Percentiles rank a stretch among this genome's conserved stretches.
phyloP scores from a whole-genome alignment of 208 protist genomes.

The Eutreptiella sp. region DNA sequence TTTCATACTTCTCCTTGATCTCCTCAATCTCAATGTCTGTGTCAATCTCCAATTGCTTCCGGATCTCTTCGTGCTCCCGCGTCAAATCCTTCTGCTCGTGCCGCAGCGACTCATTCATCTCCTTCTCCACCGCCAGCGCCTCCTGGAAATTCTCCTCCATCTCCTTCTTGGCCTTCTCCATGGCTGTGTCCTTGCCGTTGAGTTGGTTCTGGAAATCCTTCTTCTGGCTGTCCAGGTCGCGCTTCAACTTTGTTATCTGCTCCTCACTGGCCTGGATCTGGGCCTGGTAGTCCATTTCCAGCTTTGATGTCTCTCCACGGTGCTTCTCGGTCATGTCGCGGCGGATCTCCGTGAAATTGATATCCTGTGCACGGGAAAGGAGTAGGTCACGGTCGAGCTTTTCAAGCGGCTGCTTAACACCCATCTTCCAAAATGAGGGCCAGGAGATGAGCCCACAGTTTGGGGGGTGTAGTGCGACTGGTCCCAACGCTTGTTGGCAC shows the following conservation, averaged over 20 bases:
- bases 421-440: too few relatives aligned
- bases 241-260: constrained; percentile 58
- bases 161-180: constrained; percentile 36
- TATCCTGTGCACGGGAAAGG: constrained; percentile 42
- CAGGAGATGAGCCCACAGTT: too few relatives aligned
- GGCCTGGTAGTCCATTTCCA: constrained; percentile 71
- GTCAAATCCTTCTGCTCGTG: constrained; percentile 28
- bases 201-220: constrained; percentile 45
- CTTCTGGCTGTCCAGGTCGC: constrained; percentile 64
- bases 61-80: constrained; percentile 68
- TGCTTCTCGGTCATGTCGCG: constrained; percentile 74
- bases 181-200: constrained; percentile 38
- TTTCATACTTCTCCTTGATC: constrained; percentile 83
- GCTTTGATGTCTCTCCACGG: constrained; percentile 43
- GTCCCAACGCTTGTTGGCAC: too few relatives aligned
- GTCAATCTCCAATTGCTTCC: constrained; percentile 83
- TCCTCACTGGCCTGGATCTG: constrained; percentile 75
- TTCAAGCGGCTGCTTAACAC: constrained; percentile 20
- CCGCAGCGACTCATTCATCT: constrained; percentile 44
- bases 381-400: background rate
- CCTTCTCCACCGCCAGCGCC: constrained; percentile 51
- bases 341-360: constrained; percentile 85
- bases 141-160: constrained; percentile 46
- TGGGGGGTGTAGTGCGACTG: too few relatives aligned
- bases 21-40: constrained; percentile 86